These are phyloP conservation scores for Erodium texanum DNA, from an alignment of 441 rosid species.

Conservation along the genomic window DNA sequence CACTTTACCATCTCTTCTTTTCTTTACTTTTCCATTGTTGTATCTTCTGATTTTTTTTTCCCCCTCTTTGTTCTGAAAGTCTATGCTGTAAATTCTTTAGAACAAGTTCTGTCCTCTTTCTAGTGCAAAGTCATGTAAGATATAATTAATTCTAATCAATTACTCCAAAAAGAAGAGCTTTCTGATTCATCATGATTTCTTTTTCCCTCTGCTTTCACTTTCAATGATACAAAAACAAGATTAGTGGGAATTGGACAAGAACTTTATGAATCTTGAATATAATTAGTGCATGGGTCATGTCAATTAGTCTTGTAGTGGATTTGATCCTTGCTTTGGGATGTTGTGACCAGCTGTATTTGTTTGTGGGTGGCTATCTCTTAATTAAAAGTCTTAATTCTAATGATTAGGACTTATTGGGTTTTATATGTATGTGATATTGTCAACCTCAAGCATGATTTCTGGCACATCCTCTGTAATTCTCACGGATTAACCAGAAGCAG, in stretches of 20 bases:
- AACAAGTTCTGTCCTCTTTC: conserved; percentile 11
- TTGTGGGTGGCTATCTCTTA: conserved; percentile 13
- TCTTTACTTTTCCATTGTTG: conserved; percentile 22
- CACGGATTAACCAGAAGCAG: conserved; percentile 23
- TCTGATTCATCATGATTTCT: conserved; percentile 1
- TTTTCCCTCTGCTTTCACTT: conserved; percentile 14
- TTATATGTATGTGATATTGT: conserved; percentile 22
- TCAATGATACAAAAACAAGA: conserved; percentile 7
- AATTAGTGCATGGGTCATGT: conserved; percentile 25
- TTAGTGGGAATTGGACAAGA: conserved; percentile 10
- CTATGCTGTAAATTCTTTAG: conserved; percentile 35
- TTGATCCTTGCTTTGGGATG: no score
- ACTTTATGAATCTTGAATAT: conserved; percentile 1
- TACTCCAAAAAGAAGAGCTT: conserved; percentile 9
- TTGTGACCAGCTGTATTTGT: conserved; percentile 62
- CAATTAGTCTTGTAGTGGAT: conserved; percentile 19
- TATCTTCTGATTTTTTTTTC: conserved; percentile 12
- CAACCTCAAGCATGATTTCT: conserved; percentile 33
- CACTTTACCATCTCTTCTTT: background rate
- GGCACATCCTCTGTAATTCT: conserved; percentile 30
- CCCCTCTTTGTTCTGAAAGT: conserved; percentile 10
- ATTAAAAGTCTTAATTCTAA: conserved; percentile 38
- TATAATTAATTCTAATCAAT: conserved; percentile 22
- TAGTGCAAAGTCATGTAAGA: conserved; percentile 36
- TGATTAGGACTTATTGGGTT: conserved; percentile 41